These are phyloP conservation scores for Paragyromitra xinjiangensis DNA, from an alignment of 495 filamentous ascomycete species.

Conservation along the genomic window DNA sequence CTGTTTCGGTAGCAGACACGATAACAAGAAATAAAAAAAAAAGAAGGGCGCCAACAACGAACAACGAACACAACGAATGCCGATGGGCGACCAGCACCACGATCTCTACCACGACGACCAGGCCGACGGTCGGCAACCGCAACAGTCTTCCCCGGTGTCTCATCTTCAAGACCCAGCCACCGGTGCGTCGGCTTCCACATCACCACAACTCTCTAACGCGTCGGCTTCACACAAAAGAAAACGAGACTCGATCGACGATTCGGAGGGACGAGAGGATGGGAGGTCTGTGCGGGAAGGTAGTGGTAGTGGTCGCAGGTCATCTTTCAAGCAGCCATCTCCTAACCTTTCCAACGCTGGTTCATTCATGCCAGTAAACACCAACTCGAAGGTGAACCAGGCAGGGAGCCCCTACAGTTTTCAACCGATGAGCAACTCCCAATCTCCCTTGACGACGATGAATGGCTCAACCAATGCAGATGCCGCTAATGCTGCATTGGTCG, in stretches of 20 bases:
- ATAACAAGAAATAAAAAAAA: constrained; percentile 44
- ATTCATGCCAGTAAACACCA: constrained; percentile 58
- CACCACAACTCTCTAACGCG: constrained; percentile 52
- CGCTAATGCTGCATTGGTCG: constrained; percentile 52
- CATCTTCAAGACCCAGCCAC: constrained; percentile 54
- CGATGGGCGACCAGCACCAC: constrained; percentile 58
- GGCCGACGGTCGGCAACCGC: constrained; percentile 55
- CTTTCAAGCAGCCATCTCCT: constrained; percentile 57
- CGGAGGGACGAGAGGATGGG: constrained; percentile 54
- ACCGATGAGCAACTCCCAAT: constrained; percentile 51
- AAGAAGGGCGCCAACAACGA: constrained; percentile 47
- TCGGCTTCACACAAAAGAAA: constrained; percentile 57
- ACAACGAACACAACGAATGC: constrained; percentile 50
- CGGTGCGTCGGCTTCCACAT: constrained; percentile 52
- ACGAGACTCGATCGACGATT: constrained; percentile 57
- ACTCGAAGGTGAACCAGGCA: constrained; percentile 49
- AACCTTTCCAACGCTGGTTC: constrained; percentile 52
- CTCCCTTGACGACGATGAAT: constrained; percentile 52
- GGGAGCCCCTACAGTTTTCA: constrained; percentile 53
- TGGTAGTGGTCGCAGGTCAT: constrained; percentile 52
- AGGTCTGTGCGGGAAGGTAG: constrained; percentile 55
- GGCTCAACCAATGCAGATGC: constrained; percentile 53
- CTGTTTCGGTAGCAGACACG: constrained; percentile 37
- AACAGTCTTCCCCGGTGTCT: constrained; percentile 51
- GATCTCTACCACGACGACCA: constrained; percentile 56